phyloP scores from a whole-genome alignment of 2,329 filamentous ascomycete genomes.

The Fusarium sambucinum region DNA sequence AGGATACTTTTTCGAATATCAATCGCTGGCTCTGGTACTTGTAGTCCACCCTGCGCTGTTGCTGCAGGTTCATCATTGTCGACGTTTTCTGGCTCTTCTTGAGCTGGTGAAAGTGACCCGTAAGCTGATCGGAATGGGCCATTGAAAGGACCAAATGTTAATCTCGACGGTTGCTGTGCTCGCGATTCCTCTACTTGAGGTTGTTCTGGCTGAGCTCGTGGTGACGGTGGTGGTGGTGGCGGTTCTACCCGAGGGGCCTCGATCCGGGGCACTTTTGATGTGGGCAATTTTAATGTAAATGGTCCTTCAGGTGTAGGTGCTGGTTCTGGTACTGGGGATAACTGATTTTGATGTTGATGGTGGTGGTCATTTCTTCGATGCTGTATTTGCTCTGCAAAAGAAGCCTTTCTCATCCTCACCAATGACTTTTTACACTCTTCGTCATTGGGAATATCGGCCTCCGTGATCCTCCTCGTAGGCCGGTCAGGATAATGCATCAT shows the following conservation, averaged over 20 bases:
- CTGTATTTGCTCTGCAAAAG: conserved; percentile 29
- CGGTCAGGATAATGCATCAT: conserved; percentile 45
- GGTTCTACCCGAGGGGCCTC: not conserved
- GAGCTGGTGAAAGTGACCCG: conserved; percentile 31
- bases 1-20: conserved; percentile 28
- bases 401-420: conserved; percentile 33
- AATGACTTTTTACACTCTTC: conserved; percentile 39
- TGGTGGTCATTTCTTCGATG: conserved; percentile 25
- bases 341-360: conserved; percentile 12
- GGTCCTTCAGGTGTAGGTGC: conserved; percentile 6
- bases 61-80: not conserved
- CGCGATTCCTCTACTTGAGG: conserved; percentile 5
- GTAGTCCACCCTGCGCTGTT: not conserved
- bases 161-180: conserved; percentile 27
- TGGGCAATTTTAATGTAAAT: not conserved
- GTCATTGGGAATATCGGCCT: conserved; percentile 44
- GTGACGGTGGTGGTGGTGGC: not conserved
- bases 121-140: conserved; percentile 26
- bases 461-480: conserved; percentile 33
- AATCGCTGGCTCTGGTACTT: not conserved
- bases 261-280: not conserved
- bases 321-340: conserved; percentile 23
- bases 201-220: conserved; percentile 2
- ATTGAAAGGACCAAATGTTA: conserved; percentile 30
- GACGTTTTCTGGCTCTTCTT: conserved; percentile 25